Evolutionary conservation across 352 stramenopile species (phyloP).

Genomic region (Phytophthora multivora): DNA sequence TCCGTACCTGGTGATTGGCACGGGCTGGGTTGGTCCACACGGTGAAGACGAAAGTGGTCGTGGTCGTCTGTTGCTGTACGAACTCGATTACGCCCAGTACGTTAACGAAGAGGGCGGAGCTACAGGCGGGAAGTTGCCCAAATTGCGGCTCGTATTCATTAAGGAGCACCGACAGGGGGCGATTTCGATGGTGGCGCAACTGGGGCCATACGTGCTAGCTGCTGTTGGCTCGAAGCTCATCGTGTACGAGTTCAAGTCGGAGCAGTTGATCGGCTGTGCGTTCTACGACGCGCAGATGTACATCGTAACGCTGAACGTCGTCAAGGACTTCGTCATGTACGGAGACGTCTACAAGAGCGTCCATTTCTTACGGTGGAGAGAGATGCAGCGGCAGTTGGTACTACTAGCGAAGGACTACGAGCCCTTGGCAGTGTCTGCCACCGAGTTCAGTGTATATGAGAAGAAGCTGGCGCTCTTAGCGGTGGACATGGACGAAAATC

Average conservation of each 20-base stretch:
- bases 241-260: constrained; percentile 90
- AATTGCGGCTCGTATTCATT: constrained; percentile 82
- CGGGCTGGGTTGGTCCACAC: constrained; percentile 80
- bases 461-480: constrained; percentile 73
- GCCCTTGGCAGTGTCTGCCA: constrained; percentile 73
- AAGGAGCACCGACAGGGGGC: constrained; percentile 87
- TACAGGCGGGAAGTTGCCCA: constrained; percentile 81
- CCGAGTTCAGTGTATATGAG: constrained; percentile 86
- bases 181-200: constrained; percentile 76
- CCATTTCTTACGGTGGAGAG: constrained; percentile 87
- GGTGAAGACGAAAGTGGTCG: constrained; percentile 89
- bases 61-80: constrained; percentile 83
- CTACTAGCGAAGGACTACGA: constrained; percentile 89
- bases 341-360: constrained; percentile 90
- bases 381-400: constrained; percentile 80
- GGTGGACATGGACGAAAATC: constrained; percentile 84
- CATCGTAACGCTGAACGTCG: constrained; percentile 82
- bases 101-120: constrained; percentile 72
- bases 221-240: constrained; percentile 89
- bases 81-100: constrained; percentile 90
- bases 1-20: constrained; percentile 83
- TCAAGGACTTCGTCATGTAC: constrained; percentile 89
- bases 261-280: constrained; percentile 83
- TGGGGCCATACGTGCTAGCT: constrained; percentile 84
- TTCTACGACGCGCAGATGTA: constrained; percentile 91